A percentile compares a stretch with the other conserved stretches of the same genome.
Conservation (phyloP, 2,329 filamentous ascomycete genomes). For the Penicillium sp. region DNA sequence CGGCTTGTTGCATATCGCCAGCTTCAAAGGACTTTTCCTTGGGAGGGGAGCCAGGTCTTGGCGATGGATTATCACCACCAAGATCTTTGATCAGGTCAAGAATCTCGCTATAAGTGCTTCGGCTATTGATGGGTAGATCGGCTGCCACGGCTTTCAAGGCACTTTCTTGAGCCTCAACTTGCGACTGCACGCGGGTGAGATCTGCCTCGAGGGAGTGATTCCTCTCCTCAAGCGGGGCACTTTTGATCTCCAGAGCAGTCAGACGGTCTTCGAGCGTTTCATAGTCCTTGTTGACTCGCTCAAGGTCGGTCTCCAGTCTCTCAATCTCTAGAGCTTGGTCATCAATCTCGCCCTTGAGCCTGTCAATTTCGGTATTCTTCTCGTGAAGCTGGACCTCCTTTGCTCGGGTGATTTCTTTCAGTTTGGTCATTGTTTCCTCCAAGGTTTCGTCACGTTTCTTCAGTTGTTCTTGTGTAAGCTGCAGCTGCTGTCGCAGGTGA, state of each 20-base stretch:
- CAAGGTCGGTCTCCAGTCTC: constrained; percentile 40
- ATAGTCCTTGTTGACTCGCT: constrained; percentile 39
- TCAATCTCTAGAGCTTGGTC: constrained; percentile 41
- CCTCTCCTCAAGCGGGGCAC: constrained; percentile 44
- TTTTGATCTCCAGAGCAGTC: constrained; percentile 39
- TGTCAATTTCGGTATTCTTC: constrained; percentile 43
- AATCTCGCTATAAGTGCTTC: constrained; percentile 46
- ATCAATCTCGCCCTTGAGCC: constrained; percentile 40
- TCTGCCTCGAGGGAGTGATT: constrained; percentile 43
- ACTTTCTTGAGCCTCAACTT: constrained; percentile 42
- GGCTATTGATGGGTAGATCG: constrained; percentile 39
- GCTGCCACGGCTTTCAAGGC: constrained; percentile 43
- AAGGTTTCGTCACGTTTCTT: constrained; percentile 40
- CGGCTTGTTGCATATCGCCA: constrained; percentile 29
- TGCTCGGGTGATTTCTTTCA: constrained; percentile 38
- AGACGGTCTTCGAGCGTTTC: constrained; percentile 40
- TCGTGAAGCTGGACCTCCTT: constrained; percentile 42
- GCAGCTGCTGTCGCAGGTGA: constrained; percentile 39
- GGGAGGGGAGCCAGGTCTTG: constrained; percentile 16
- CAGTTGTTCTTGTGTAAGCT: constrained; percentile 39
- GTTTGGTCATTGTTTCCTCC: constrained; percentile 37
- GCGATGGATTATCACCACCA: constrained; percentile 28
- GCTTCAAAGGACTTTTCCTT: constrained; percentile 26
- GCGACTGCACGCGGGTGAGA: constrained; percentile 39
- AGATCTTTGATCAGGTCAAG: constrained; percentile 43